Evolutionary conservation across 2,329 filamentous ascomycete species (phyloP).

Genomic region (Sordariomycetes sp.): DNA sequence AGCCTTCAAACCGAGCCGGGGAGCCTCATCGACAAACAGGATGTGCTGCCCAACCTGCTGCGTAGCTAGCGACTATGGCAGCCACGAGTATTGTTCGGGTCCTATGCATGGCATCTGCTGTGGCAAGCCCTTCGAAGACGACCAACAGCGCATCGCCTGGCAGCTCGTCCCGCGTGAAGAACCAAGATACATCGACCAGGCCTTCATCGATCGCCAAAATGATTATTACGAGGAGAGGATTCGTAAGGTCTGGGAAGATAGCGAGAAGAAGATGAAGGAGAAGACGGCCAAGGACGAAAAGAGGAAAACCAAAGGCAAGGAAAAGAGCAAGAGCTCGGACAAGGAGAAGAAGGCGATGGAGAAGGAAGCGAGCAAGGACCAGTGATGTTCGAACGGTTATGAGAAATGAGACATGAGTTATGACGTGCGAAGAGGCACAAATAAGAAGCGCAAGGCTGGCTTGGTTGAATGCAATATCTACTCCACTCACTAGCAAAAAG

Average conservation of each 20-base stretch:
- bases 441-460: no score
- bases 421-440: not conserved
- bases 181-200: no score
- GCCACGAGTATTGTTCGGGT: conserved; percentile 21
- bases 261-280: conserved; percentile 2
- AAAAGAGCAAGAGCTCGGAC: not conserved
- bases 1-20: no score
- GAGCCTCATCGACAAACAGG: no score
- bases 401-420: not conserved
- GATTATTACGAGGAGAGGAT: not conserved
- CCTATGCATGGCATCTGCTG: conserved; percentile 3
- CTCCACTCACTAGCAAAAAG: not conserved
- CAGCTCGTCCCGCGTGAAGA: no score
- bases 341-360: conserved; percentile 11
- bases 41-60: conserved; percentile 20
- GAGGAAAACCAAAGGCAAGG: not conserved
- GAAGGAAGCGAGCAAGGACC: not conserved
- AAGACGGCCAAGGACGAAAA: not conserved
- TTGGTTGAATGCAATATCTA: conserved; percentile 3
- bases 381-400: not conserved
- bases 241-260: not conserved
- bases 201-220: not conserved
- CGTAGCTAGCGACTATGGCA: conserved; percentile 17
- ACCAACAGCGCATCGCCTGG: no score
- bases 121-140: not conserved